A percentile compares a stretch with the other conserved stretches of the same genome.
Conservation (phyloP, 164 flowering plant species). For the Taxillus chinensis region DNA sequence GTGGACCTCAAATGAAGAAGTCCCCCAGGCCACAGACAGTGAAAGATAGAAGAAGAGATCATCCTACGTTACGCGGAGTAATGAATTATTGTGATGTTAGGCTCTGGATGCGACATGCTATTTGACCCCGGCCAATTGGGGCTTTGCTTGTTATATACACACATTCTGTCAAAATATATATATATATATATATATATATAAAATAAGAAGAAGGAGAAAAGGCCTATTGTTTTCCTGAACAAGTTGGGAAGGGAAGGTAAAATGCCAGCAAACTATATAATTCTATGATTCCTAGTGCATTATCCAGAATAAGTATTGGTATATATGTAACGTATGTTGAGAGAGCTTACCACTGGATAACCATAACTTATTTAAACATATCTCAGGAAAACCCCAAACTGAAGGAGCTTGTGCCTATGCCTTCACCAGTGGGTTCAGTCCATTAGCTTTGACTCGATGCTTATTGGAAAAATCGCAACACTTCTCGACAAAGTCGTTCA, state of each 20-base stretch:
- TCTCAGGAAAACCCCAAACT: conserved; percentile 10
- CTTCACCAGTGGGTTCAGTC: not conserved
- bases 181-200: too few species aligned
- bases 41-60: not conserved
- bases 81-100: conserved; percentile 5
- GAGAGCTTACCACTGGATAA: conserved; percentile 18
- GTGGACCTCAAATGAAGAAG: not conserved
- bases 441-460: conserved; percentile 15
- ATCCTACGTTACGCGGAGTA: conserved; percentile 5
- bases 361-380: conserved; percentile 3
- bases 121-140: conserved; percentile 7
- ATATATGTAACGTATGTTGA: not conserved
- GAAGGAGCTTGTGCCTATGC: not conserved
- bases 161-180: not conserved
- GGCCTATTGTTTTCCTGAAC: too few species aligned
- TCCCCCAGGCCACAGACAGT: not conserved
- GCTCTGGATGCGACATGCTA: conserved; percentile 1
- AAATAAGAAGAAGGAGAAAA: too few species aligned
- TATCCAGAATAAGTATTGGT: too few species aligned
- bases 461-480: conserved; percentile 52
- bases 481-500: conserved; percentile 73
- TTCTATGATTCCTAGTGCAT: too few species aligned
- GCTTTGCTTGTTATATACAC: conserved; percentile 12
- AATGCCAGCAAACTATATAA: too few species aligned
- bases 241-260: too few species aligned